Percentiles rank a stretch among this genome's conserved stretches.
These are phyloP conservation scores for Pseudocercospora macadamiae DNA, from an alignment of 2,329 filamentous ascomycete species.

Conservation along the genomic window DNA sequence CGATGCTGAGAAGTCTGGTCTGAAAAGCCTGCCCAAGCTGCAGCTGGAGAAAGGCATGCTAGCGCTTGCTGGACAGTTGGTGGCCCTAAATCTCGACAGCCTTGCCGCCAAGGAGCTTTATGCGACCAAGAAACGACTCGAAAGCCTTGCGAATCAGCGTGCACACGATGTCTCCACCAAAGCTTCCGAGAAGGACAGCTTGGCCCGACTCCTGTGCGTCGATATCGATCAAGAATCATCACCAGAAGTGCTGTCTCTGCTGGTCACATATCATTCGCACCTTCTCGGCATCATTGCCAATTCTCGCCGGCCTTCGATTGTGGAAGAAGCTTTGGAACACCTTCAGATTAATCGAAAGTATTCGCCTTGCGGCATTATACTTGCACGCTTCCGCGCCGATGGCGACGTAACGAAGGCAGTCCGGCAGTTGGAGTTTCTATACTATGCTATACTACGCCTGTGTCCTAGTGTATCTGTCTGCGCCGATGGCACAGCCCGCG, in stretches of 20 bases:
- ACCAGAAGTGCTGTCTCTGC: constrained; percentile 51
- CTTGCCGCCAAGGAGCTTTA: constrained; percentile 70
- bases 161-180: not conserved
- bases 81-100: constrained; percentile 67
- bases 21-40: constrained; percentile 61
- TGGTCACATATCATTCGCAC: constrained; percentile 68
- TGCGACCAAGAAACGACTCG: constrained; percentile 66
- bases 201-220: constrained; percentile 67
- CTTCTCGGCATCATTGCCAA: constrained; percentile 65
- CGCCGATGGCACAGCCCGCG: constrained; percentile 61
- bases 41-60: constrained; percentile 76
- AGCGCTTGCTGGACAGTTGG: constrained; percentile 67
- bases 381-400: constrained; percentile 50
- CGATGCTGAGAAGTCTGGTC: constrained; percentile 55
- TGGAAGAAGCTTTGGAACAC: constrained; percentile 61
- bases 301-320: constrained; percentile 60
- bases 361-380: constrained; percentile 63
- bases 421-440: constrained; percentile 68
- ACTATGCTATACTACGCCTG: constrained; percentile 66
- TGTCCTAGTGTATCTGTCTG: constrained; percentile 68
- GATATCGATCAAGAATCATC: constrained; percentile 46
- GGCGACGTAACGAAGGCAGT: constrained; percentile 59
- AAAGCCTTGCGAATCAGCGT: constrained; percentile 36
- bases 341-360: constrained; percentile 54
- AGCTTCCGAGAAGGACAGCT: constrained; percentile 44